Conservation (phyloP, 108 stramenopile species). For the Ochromonas danica region DNA sequence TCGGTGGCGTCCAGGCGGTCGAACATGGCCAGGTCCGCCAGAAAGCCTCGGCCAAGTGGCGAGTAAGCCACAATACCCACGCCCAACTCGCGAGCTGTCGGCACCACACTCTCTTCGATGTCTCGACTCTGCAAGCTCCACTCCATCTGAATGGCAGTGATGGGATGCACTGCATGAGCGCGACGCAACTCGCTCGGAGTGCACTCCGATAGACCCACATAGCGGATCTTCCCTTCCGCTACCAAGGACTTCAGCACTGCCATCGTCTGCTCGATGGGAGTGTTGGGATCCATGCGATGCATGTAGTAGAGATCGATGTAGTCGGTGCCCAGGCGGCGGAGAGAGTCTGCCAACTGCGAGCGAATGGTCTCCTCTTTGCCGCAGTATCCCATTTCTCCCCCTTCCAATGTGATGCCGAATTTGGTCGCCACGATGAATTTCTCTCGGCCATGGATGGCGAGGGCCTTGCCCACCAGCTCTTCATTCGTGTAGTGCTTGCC, state of each 20-base stretch:
- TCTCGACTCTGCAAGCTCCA: no score
- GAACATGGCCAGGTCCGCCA: conserved; percentile 36
- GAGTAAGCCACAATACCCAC: conserved; percentile 49
- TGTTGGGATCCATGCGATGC: no score
- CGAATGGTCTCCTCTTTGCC: conserved; percentile 1
- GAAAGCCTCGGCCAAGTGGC: conserved; percentile 41
- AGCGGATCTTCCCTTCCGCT: conserved; percentile 49
- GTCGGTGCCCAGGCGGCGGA: conserved; percentile 40
- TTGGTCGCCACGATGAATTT: neutral
- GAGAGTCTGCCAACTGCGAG: conserved; percentile 10
- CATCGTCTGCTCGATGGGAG: neutral
- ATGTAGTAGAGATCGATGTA: no score
- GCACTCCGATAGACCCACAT: conserved; percentile 44
- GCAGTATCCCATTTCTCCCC: neutral
- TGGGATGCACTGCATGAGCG: no score
- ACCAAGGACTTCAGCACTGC: conserved; percentile 32
- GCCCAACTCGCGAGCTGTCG: conserved; percentile 48
- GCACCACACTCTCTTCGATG: no score
- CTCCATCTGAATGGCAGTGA: conserved; percentile 46
- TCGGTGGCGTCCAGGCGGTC: conserved; percentile 34
- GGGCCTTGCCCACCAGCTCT: conserved; percentile 1
- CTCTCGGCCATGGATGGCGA: neutral
- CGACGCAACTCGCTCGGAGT: neutral
- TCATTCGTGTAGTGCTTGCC: conserved; percentile 2
- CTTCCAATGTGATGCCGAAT: neutral